phyloP scores from a whole-genome alignment of 192 early-diverging fungal species.

The Backusella westeae region DNA sequence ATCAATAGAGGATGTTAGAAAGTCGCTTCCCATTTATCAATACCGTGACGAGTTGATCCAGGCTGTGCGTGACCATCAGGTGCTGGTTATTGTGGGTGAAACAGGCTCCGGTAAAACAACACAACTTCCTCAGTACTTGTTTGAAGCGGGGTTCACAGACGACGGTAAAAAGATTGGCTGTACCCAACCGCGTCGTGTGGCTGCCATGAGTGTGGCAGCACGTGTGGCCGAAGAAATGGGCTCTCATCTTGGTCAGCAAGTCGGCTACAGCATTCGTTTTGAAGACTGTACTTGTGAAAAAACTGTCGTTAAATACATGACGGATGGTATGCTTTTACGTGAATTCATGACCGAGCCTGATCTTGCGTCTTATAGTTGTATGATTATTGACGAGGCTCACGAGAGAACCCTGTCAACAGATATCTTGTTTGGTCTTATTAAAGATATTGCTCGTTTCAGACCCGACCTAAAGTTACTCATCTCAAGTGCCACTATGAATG shows the following conservation, averaged over 20 bases:
- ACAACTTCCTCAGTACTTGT: slow-evolving; percentile 96
- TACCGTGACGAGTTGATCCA: slow-evolving; percentile 81
- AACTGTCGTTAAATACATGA: slow-evolving; percentile 98
- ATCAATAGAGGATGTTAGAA: slow-evolving; percentile 69
- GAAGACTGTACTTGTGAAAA: slow-evolving; percentile 97
- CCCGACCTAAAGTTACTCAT: slow-evolving; percentile 94
- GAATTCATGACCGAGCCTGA: slow-evolving; percentile 98
- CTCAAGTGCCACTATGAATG: slow-evolving; percentile 97
- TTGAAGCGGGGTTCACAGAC: slow-evolving; percentile 93
- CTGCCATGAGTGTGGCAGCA: slow-evolving; percentile 96
- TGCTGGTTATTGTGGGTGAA: slow-evolving; percentile 94
- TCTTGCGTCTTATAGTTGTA: slow-evolving; percentile 80
- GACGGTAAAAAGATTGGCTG: slow-evolving; percentile 87
- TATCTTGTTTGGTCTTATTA: slow-evolving; percentile 94
- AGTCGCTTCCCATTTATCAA: slow-evolving; percentile 91
- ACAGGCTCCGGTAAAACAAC: slow-evolving; percentile 99
- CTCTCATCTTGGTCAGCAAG: slow-evolving; percentile 86
- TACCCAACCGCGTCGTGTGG: slow-evolving; percentile 97
- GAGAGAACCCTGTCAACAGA: slow-evolving; percentile 96
- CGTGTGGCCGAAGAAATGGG: slow-evolving; percentile 98
- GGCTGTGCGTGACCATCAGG: slow-evolving; percentile 82
- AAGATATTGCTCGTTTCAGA: slow-evolving; percentile 92
- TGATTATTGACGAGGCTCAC: slow-evolving; percentile 99
- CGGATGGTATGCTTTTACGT: slow-evolving; percentile 95
- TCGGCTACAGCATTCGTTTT: slow-evolving; percentile 97